Base-by-base conservation (phyloP, 75 land plant genomes). In the Selaginella moellendorffii region DNA sequence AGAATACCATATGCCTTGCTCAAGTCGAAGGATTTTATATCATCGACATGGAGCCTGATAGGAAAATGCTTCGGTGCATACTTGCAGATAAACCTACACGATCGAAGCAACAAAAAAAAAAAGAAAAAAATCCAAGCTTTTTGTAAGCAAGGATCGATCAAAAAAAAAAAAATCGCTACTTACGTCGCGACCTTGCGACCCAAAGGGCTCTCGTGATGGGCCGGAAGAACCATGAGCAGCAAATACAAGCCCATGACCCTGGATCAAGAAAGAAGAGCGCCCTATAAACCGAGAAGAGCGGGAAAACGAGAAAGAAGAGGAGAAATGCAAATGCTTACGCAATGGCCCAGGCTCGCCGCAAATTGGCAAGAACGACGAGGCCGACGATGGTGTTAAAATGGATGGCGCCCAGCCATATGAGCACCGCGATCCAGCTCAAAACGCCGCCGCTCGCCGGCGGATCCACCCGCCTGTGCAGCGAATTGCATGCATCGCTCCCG, bases 1-100 rank as follows among this genome's bases (percentile, higher is more conserved):
- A 5, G 53, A 70, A 67, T 53, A 72, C 75, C 64, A 30, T 65
- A 72, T 20, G 63, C 24, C 26, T 51, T 59, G n/a, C 60, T 52
- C 24, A 54, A 54, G 61, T 72, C 72, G 61, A 72, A 59, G 2
- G 71, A 63, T 1, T 53, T 24, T 20, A 19, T 23, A 67, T 72
- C 75, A 21, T 72, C 75, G 26, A 72, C 20, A 2, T 58, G 23
- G 28, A 67, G 54, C 52, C 30, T 67, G 53, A 72, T 66, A 17
- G 75, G 75, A 26, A 72, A 72, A 51, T 72, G 71, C 18, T 26
- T 24, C 18, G 72, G 63, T 31, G 63, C 75, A 68, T 72, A 53
- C 27, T 67, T 61, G 30, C 46, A 27, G n/a, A 72, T 62, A 25
- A 72, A 72, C 23, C 75, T 72, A 71, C 26, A 10, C 67, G 19